Conservation (phyloP, 345 rosid genomes). For the Garcia nutans region DNA sequence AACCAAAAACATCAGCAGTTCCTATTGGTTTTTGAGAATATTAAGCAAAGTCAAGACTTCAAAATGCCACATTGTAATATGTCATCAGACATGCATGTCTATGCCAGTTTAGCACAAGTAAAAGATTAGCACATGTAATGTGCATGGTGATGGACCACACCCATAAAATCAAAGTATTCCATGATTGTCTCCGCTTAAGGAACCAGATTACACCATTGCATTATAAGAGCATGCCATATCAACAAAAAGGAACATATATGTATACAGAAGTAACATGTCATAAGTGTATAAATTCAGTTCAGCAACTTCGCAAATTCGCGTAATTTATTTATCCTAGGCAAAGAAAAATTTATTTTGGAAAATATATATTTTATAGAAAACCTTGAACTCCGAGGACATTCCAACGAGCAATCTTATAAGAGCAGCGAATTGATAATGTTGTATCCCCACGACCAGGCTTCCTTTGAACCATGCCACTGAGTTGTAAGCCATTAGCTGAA, state of each 20-base stretch:
- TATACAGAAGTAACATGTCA: background rate
- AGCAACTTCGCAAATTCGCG: background rate
- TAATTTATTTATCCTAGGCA: background rate
- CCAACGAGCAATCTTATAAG: constrained; percentile 92
- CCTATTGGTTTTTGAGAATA: background rate
- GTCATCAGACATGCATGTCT: background rate
- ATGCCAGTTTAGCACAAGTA: background rate
- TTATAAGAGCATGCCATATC: background rate
- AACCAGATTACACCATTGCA: background rate
- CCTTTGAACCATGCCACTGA: constrained; percentile 62
- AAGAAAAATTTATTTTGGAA: background rate
- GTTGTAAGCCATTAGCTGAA: constrained; percentile 38
- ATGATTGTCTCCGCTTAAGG: background rate
- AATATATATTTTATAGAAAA: constrained; percentile 23
- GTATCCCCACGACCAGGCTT: constrained; percentile 96
- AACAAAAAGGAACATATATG: background rate
- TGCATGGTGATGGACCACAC: background rate
- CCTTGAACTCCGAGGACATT: constrained; percentile 94
- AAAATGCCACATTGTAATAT: background rate
- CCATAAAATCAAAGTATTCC: background rate
- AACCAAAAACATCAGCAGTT: background rate
- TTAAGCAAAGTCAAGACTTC: background rate
- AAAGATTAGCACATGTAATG: background rate
- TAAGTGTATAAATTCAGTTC: background rate
- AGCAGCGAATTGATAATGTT: constrained; percentile 88